Conservation (phyloP, 345 rosid species). For the Reutealis trisperma region DNA sequence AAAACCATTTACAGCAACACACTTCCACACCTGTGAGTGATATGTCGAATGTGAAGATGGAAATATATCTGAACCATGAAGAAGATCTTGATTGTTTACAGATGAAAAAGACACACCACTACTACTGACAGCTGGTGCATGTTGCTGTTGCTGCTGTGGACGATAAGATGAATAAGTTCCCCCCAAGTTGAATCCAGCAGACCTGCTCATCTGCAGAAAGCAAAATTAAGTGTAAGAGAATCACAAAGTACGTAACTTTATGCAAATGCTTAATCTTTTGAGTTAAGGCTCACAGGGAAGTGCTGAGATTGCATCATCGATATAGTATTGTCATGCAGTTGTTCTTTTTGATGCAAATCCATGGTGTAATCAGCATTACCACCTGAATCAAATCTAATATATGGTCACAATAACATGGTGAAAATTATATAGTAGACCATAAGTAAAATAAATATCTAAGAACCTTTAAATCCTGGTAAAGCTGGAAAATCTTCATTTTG, state of each 20-base stretch:
- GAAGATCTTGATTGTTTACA: constrained; percentile 70
- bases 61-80: constrained; percentile 81
- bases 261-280: constrained; percentile 11
- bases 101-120: constrained; percentile 59
- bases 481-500: constrained; percentile 99
- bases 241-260: neutral
- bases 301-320: constrained; percentile 99
- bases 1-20: constrained; percentile 29
- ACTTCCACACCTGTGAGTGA: constrained; percentile 77
- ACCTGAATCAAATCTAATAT: constrained; percentile 64
- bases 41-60: constrained; percentile 73
- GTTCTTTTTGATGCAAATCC: constrained; percentile 97
- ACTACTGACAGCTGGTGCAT: constrained; percentile 75
- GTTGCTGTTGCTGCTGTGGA: constrained; percentile 85
- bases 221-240: constrained; percentile 18
- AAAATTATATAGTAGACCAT: neutral
- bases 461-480: constrained; percentile 97
- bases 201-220: constrained; percentile 76
- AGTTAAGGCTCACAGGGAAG: constrained; percentile 68
- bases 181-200: constrained; percentile 86
- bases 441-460: constrained; percentile 19
- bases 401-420: constrained; percentile 31
- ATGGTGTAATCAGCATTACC: constrained; percentile 88
- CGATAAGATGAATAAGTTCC: constrained; percentile 86
- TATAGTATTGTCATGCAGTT: constrained; percentile 87